phyloP scores from a whole-genome alignment of 1,284 basidiomycete species.

The Ganoderma sinense region DNA sequence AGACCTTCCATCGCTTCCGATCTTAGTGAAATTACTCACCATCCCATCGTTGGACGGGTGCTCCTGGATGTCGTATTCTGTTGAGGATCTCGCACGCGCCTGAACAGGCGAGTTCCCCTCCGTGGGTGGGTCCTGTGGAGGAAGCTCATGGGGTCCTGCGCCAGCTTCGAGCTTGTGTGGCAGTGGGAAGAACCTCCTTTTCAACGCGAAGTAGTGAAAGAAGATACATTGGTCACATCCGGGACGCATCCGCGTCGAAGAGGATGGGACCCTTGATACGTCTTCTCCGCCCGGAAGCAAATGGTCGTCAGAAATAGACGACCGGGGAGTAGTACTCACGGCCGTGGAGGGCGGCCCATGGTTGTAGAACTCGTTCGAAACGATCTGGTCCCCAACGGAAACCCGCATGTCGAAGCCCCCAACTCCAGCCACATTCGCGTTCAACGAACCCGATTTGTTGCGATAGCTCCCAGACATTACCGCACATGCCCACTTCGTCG shows the following conservation, averaged over 20 bases:
- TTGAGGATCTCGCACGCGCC: no score
- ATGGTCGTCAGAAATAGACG: background rate
- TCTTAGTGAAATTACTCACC: no score
- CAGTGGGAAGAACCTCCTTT: constrained; percentile 6
- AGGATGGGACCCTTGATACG: no score
- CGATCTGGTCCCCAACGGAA: background rate
- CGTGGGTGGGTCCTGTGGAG: background rate
- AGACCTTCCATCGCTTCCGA: no score
- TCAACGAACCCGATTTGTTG: background rate
- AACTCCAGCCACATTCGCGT: background rate
- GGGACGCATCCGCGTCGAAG: no score
- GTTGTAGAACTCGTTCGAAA: constrained; percentile 8
- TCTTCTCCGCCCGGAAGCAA: background rate
- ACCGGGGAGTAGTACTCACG: background rate
- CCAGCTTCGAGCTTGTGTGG: constrained; percentile 4
- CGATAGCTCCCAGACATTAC: constrained; percentile 11
- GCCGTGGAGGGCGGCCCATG: constrained; percentile 1
- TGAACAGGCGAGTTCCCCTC: background rate
- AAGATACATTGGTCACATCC: constrained; percentile 18
- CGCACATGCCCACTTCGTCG: constrained; percentile 18
- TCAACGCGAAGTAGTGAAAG: constrained; percentile 24
- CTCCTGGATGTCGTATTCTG: constrained; percentile 4
- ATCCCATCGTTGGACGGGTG: background rate
- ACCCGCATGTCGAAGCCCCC: background rate
- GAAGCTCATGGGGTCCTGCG: constrained; percentile 18